phyloP scores from a whole-genome alignment of 345 rosid genomes.

The Melaleuca alternifolia region DNA sequence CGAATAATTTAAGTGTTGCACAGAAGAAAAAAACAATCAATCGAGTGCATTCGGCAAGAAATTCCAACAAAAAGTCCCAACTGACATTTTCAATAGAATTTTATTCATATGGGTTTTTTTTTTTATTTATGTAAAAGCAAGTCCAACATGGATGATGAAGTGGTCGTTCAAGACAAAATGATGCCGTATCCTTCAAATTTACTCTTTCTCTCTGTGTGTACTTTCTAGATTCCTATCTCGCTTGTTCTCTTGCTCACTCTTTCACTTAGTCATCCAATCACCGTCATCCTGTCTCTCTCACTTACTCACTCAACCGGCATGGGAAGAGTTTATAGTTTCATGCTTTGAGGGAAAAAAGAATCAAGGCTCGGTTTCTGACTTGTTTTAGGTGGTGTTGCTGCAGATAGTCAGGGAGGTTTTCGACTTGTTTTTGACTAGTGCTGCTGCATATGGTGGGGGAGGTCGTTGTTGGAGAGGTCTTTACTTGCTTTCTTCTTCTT shows the following conservation, averaged over 20 bases:
- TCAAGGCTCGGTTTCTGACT: not conserved
- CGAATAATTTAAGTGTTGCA: too few relatives aligned
- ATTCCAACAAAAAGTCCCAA: not conserved
- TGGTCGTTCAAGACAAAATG: not conserved
- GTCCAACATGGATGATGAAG: not conserved
- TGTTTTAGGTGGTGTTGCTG: too few relatives aligned
- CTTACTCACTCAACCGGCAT: not conserved
- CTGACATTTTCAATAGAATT: too few relatives aligned
- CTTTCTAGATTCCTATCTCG: too few relatives aligned
- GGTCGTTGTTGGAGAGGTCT: not conserved
- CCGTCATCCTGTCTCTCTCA: not conserved
- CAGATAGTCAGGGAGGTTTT: not conserved
- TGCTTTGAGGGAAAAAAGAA: not conserved
- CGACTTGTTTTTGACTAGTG: not conserved
- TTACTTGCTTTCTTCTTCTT: not conserved
- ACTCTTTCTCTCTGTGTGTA: not conserved
- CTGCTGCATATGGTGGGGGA: not conserved
- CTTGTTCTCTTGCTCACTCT: not conserved
- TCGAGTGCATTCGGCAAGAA: not conserved
- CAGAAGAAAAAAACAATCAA: too few relatives aligned
- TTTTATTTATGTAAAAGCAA: not conserved
- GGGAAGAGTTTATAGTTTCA: not conserved
- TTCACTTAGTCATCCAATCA: not conserved
- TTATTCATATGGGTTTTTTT: not conserved
- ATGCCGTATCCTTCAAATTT: not conserved